These are phyloP conservation scores for Acrocalymma vagum DNA, from an alignment of 2,329 filamentous ascomycete genomes.

Conservation along the genomic window DNA sequence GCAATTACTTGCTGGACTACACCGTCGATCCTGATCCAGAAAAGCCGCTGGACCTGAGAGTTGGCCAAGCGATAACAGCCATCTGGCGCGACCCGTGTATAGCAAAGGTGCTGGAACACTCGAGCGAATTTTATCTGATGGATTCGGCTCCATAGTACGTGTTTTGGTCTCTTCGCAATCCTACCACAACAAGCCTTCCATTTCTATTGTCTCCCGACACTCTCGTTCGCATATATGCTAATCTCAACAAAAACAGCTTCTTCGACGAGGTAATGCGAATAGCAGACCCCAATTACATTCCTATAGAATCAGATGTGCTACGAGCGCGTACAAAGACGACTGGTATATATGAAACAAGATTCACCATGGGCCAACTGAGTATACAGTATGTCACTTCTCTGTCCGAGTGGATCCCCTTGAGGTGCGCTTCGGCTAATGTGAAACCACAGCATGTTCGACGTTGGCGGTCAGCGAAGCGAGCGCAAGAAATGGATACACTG, in stretches of 20 bases:
- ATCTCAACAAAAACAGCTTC: too few relatives aligned
- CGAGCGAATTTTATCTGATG: constrained; percentile 99
- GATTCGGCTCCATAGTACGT: constrained; percentile 97
- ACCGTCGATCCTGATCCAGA: constrained; percentile 90
- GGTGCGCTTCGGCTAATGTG: constrained; percentile 37
- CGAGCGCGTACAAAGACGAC: constrained; percentile 97
- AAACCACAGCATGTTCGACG: constrained; percentile 90
- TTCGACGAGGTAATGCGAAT: constrained; percentile 93
- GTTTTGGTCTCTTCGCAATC: constrained; percentile 4
- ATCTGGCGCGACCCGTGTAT: constrained; percentile 92
- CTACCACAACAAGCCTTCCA: constrained; percentile 22
- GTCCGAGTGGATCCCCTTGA: constrained; percentile 14
- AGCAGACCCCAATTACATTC: constrained; percentile 83
- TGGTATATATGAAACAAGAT: constrained; percentile 98
- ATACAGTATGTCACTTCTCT: constrained; percentile 79
- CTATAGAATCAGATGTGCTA: constrained; percentile 92
- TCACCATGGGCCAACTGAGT: constrained; percentile 97
- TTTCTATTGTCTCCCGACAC: too few relatives aligned
- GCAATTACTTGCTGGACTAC: constrained; percentile 85
- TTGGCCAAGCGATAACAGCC: constrained; percentile 83
- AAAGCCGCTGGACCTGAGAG: constrained; percentile 79
- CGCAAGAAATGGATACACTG: constrained; percentile 99
- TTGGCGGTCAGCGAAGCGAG: constrained; percentile 95
- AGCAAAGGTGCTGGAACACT: constrained; percentile 84
- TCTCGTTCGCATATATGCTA: too few relatives aligned